A percentile compares a stretch with the other conserved stretches of the same genome.
These are phyloP conservation scores for Cercophora samala DNA, from an alignment of 495 filamentous ascomycete species.

Conservation along the genomic window DNA sequence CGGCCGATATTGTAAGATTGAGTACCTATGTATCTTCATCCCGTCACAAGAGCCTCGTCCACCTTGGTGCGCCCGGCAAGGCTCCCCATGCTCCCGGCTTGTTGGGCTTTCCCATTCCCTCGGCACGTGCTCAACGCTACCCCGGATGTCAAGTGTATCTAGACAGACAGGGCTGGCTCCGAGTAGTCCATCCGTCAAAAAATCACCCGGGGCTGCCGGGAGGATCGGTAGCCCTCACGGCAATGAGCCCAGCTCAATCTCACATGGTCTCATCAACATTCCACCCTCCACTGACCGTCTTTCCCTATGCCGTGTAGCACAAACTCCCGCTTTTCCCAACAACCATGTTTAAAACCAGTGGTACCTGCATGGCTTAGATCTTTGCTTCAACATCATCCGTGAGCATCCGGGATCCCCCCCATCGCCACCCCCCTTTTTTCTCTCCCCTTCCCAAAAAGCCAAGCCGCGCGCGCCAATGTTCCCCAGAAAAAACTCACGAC, in stretches of 20 bases:
- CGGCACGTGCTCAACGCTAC: background rate
- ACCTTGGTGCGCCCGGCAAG: background rate
- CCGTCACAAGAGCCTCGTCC: background rate
- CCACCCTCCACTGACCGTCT: slow-evolving; percentile 1
- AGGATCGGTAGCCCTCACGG: slow-evolving; percentile 13
- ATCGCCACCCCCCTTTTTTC: slow-evolving; percentile 1
- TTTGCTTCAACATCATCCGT: background rate
- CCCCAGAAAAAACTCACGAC: slow-evolving; percentile 3
- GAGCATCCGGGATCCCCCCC: background rate
- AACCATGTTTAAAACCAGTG: background rate
- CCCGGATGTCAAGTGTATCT: background rate
- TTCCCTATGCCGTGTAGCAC: slow-evolving; percentile 5
- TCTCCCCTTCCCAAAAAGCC: background rate
- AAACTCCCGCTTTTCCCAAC: slow-evolving; percentile 4
- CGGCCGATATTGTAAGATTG: background rate
- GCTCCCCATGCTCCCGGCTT: background rate
- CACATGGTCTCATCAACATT: slow-evolving; percentile 18
- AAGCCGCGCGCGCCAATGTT: slow-evolving; percentile 7
- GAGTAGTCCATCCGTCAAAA: slow-evolving; percentile 1
- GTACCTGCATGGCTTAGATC: background rate
- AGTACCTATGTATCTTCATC: background rate
- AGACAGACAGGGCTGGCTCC: background rate
- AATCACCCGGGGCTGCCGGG: slow-evolving; percentile 3
- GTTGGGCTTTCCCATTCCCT: background rate
- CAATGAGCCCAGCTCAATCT: slow-evolving; percentile 20